Percentiles rank a stretch among this genome's conserved stretches.
phyloP scores from a whole-genome alignment of 768 basidiomycete species.

The Russula emetica region DNA sequence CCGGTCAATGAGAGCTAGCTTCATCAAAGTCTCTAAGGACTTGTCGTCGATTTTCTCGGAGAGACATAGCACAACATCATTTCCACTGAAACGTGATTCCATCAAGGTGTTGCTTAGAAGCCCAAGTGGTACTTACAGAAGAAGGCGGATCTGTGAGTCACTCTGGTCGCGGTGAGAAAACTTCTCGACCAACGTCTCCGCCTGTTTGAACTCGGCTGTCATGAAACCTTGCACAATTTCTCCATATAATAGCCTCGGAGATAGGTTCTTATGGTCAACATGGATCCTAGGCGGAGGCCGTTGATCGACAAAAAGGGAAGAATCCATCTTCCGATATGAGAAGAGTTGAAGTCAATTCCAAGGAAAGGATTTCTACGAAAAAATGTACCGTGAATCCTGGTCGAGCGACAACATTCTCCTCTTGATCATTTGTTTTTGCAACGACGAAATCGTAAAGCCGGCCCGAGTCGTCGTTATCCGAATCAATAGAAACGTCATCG shows the following conservation, averaged over 20 bases:
- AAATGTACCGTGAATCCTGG: slow-evolving; percentile 46
- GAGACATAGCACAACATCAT: slow-evolving; percentile 15
- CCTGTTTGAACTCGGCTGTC: slow-evolving; percentile 12
- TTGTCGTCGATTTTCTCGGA: slow-evolving; percentile 18
- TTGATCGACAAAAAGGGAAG: background rate
- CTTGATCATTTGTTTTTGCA: slow-evolving; percentile 53
- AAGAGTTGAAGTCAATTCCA: background rate
- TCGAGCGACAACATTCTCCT: slow-evolving; percentile 44
- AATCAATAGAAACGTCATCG: slow-evolving; percentile 31
- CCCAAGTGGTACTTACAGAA: background rate
- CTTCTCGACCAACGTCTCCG: background rate
- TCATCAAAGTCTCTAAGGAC: slow-evolving; percentile 10
- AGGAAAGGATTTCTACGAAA: background rate
- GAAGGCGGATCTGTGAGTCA: slow-evolving; percentile 7
- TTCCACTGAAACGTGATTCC: background rate
- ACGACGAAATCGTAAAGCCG: slow-evolving; percentile 54
- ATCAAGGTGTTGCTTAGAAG: background rate
- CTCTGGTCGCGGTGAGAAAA: background rate
- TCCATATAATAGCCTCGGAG: slow-evolving; percentile 22
- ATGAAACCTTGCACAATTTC: slow-evolving; percentile 29
- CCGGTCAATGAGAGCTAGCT: background rate
- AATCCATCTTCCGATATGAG: slow-evolving; percentile 7
- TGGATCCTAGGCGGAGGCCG: background rate
- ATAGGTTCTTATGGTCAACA: background rate
- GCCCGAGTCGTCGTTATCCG: slow-evolving; percentile 44